Conservation (phyloP, 2,329 filamentous ascomycete species). For the Colletotrichum gloeosporioides region DNA sequence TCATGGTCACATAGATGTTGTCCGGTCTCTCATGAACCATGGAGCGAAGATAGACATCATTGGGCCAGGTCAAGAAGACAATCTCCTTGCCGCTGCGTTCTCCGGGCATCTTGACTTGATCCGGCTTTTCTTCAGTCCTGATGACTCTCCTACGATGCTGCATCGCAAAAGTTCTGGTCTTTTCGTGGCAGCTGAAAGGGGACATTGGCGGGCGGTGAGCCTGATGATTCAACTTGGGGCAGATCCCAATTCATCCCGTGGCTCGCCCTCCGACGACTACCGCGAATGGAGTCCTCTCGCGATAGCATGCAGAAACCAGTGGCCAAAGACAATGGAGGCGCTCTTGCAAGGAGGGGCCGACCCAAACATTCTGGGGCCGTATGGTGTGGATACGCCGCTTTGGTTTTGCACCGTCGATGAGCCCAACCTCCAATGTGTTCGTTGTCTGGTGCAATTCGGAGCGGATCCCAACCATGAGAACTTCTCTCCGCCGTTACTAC, state of each 20-base stretch:
- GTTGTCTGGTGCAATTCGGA: background rate
- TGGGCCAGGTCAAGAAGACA: background rate
- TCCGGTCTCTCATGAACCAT: background rate
- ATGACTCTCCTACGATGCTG: fast-evolving
- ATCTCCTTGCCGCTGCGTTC: background rate
- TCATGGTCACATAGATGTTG: background rate
- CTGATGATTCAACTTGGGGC: background rate
- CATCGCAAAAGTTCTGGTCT: background rate
- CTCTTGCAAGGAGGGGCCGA: background rate
- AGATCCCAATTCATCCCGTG: background rate
- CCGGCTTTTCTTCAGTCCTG: background rate
- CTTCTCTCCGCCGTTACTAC: background rate
- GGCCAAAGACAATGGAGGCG: background rate
- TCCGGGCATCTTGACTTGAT: background rate
- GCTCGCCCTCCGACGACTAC: background rate
- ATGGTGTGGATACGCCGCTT: background rate
- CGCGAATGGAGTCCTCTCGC: background rate
- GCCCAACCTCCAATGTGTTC: background rate
- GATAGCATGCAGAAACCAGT: background rate
- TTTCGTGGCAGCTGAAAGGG: background rate
- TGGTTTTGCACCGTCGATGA: background rate
- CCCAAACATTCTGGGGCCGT: background rate
- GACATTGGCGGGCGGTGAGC: background rate
- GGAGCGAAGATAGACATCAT: background rate
- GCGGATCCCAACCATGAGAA: background rate